Evolutionary conservation across 2,329 filamentous ascomycete species (phyloP), one percentile per base, ranked within the genome.

Genomic region (Rutstroemia sydowiana): DNA sequence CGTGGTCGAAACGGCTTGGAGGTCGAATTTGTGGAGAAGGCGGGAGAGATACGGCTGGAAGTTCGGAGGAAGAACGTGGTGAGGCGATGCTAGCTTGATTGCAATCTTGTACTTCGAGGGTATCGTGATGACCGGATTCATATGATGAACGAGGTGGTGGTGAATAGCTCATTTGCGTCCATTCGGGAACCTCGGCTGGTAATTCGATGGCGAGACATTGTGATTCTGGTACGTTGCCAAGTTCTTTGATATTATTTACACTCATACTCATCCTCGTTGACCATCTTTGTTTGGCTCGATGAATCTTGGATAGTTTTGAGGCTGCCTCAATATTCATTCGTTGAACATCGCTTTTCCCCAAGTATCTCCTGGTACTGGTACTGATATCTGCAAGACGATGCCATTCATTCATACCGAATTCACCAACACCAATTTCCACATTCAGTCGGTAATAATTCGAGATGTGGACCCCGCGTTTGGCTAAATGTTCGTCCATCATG

Each of bases 321-420:
- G 92, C 84, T 0, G 90, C 83, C 51, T 85, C 80, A 48, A 86
- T 75, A 6, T 88, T 88, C 77, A 89, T 87, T 60, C 73, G 77
- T 66, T 95, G 87, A 53, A 95, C 85, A 0, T 82, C 82, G 10
- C 78, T 75, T 55, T 84, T 84, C 7, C 76, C 73, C 48, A 98
- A 78, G 66, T 97, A 98, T 57, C 85, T 81, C 59, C 88, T 80
- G 0, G 93, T 98, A 65, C 85, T 85, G 13, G 89, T 96, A 72
- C 88, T 95, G 70, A 98, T 97, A 48, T 96, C 92, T 23, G 88
- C 85, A n/a, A 97, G 73, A 3, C 91, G 82, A 62, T 88, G 81
- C 93, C 93, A 98, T 67, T 97, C 93, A 66, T 97, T 98, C 90
- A 98, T 97, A 47, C 88, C 92, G 67, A 96, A 97, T 65, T 97